Percentiles rank a stretch among this genome's conserved stretches.
These are phyloP conservation scores for Fibroporia radiculosa DNA, from an alignment of 768 basidiomycete species.

Conservation along the genomic window DNA sequence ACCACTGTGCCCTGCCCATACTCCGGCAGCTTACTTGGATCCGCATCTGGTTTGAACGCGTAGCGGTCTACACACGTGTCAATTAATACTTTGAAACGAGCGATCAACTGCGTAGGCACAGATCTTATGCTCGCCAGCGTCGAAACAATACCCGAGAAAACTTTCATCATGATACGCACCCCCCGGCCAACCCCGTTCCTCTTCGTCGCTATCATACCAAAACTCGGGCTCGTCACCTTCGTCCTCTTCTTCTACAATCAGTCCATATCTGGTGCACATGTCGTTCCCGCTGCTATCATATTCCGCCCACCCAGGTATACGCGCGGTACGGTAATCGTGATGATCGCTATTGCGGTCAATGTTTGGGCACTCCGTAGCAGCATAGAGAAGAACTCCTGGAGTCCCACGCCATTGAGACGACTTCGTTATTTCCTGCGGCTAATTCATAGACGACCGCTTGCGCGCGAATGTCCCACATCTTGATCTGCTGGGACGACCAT, in stretches of 20 bases:
- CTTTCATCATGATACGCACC: conserved; percentile 20
- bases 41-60: conserved; percentile 3
- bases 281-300: conserved; percentile 1
- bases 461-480: conserved; percentile 37
- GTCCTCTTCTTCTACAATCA: conserved; percentile 11
- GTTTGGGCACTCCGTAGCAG: conserved; percentile 27
- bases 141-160: conserved; percentile 29
- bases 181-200: conserved; percentile 25
- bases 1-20: conserved; percentile 6
- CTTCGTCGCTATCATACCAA: no score
- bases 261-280: conserved; percentile 1
- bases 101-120: conserved; percentile 26
- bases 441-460: conserved; percentile 31
- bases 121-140: conserved; percentile 27
- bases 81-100: not conserved
- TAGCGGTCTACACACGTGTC: not conserved
- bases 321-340: conserved; percentile 19
- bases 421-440: conserved; percentile 36
- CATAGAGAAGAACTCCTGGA: conserved; percentile 22
- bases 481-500: conserved; percentile 24
- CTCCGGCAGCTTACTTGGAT: not conserved
- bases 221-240: conserved; percentile 16
- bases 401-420: conserved; percentile 28
- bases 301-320: conserved; percentile 12
- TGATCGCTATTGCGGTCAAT: conserved; percentile 19